phyloP scores from a whole-genome alignment of 2,329 filamentous ascomycete species.

The Alternaria consortialis region DNA sequence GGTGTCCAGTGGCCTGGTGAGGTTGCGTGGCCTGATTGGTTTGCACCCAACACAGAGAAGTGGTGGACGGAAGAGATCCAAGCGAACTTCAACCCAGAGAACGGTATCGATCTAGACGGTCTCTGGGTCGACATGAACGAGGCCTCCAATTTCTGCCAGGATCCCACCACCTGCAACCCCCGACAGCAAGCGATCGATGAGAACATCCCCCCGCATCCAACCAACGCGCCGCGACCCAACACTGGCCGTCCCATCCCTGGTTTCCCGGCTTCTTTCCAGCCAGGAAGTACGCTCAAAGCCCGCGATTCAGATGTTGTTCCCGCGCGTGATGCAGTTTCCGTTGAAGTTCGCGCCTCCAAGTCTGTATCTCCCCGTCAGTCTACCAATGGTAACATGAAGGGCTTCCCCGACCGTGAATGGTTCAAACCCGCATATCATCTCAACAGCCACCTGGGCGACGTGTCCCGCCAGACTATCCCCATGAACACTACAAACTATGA shows the following conservation, averaged over 20 bases:
- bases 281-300: slow-evolving; percentile 41
- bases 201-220: slow-evolving; percentile 66
- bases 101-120: slow-evolving; percentile 77
- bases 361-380: slow-evolving; percentile 24
- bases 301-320: neutral
- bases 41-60: slow-evolving; percentile 67
- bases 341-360: neutral
- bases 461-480: slow-evolving; percentile 63
- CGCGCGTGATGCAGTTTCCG: neutral
- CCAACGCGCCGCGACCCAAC: slow-evolving; percentile 62
- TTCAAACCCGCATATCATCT: slow-evolving; percentile 72
- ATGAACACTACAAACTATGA: slow-evolving; percentile 74
- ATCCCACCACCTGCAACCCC: slow-evolving; percentile 57
- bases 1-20: slow-evolving; percentile 82
- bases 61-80: slow-evolving; percentile 77
- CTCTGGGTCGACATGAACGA: slow-evolving; percentile 66
- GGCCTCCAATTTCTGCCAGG: slow-evolving; percentile 49
- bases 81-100: slow-evolving; percentile 69
- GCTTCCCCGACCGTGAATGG: slow-evolving; percentile 70
- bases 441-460: slow-evolving; percentile 64
- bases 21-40: slow-evolving; percentile 80
- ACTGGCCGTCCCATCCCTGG: slow-evolving; percentile 73
- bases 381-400: slow-evolving; percentile 57
- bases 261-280: slow-evolving; percentile 74
- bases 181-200: slow-evolving; percentile 49